Percentiles rank a stretch among this genome's conserved stretches.
These are phyloP conservation scores for Agaricus blazei DNA, from an alignment of 768 basidiomycete species.

Conservation along the genomic window DNA sequence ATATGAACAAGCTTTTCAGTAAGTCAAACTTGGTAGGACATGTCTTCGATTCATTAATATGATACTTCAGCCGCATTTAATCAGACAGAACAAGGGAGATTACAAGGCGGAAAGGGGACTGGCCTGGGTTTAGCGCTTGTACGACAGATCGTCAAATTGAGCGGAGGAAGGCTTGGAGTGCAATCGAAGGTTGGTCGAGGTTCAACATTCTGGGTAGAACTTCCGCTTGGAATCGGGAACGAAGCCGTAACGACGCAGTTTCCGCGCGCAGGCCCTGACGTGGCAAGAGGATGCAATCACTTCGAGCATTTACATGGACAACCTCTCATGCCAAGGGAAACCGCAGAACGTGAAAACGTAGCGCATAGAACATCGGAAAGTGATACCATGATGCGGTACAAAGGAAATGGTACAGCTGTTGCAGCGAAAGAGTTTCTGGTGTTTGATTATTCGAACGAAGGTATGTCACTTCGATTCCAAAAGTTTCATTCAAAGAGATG, in stretches of 20 bases:
- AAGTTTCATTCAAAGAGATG: neutral
- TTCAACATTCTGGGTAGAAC: slow-evolving; percentile 86
- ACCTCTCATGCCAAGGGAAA: neutral
- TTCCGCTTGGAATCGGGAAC: slow-evolving; percentile 71
- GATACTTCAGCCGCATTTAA: slow-evolving; percentile 57
- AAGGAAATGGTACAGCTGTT: slow-evolving; percentile 12
- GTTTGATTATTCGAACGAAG: slow-evolving; percentile 59
- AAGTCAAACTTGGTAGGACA: slow-evolving; percentile 18
- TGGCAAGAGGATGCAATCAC: neutral
- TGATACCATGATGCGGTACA: neutral
- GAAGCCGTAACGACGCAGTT: slow-evolving; percentile 32
- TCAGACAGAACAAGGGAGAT: slow-evolving; percentile 71
- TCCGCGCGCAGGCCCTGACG: slow-evolving; percentile 2
- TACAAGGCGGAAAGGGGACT: slow-evolving; percentile 69
- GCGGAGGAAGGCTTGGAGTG: slow-evolving; percentile 71
- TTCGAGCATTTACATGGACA: slow-evolving; percentile 4
- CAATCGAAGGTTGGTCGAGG: slow-evolving; percentile 59
- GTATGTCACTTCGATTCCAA: slow-evolving; percentile 12
- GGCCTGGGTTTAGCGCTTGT: slow-evolving; percentile 75
- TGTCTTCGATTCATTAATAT: neutral
- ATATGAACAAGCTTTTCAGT: slow-evolving; percentile 76
- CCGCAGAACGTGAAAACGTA: neutral
- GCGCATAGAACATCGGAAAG: neutral
- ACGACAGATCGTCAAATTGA: slow-evolving; percentile 72
- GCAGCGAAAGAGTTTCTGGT: slow-evolving; percentile 40